Evolutionary conservation across 2,329 filamentous ascomycete species (phyloP).

Genomic region (Parascedosporium putredinis): DNA sequence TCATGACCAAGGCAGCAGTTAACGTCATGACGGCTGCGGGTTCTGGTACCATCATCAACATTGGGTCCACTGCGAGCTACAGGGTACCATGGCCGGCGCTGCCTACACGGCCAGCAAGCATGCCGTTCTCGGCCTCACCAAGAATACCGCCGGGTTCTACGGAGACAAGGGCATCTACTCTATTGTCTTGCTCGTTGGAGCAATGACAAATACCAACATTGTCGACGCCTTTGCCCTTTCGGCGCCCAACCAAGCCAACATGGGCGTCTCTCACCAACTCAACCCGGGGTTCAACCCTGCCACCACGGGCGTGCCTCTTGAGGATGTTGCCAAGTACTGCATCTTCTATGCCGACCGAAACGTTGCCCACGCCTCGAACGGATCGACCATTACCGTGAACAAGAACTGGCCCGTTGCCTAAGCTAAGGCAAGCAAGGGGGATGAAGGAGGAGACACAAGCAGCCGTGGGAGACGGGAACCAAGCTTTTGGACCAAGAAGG

Average conservation of each 20-base stretch:
- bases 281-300: conserved; percentile 19
- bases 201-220: conserved; percentile 45
- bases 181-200: conserved; percentile 39
- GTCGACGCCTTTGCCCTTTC: conserved; percentile 27
- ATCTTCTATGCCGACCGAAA: conserved; percentile 24
- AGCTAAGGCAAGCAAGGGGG: no score
- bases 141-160: conserved; percentile 48
- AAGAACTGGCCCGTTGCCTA: conserved; percentile 25
- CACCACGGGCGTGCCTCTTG: conserved; percentile 19
- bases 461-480: background rate
- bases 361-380: conserved; percentile 22
- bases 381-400: conserved; percentile 22
- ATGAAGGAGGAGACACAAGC: background rate
- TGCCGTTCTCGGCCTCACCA: conserved; percentile 41
- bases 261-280: conserved; percentile 16
- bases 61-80: conserved; percentile 34
- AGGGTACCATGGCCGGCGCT: conserved; percentile 27
- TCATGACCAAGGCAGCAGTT: conserved; percentile 40
- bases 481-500: no score
- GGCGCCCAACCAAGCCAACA: conserved; percentile 21
- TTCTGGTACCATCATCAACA: conserved; percentile 41
- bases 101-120: conserved; percentile 46
- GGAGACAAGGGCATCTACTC: conserved; percentile 40
- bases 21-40: conserved; percentile 16
- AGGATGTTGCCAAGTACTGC: conserved; percentile 28